phyloP scores from a whole-genome alignment of 2,329 filamentous ascomycete species.

The Calonectria multiphialidica region DNA sequence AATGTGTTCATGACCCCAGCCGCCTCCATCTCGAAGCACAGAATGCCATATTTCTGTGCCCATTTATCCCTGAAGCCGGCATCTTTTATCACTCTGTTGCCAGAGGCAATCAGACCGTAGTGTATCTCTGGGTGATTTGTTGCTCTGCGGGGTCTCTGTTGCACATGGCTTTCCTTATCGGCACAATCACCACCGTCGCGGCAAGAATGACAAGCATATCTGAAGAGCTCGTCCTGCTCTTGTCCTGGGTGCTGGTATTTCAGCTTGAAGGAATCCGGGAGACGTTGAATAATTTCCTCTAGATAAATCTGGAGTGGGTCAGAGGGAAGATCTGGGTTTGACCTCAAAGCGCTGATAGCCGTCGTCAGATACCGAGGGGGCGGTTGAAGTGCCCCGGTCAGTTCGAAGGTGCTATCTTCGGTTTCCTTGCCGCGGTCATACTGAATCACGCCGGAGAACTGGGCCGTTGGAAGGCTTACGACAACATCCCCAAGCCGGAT shows the following conservation, averaged over 20 bases:
- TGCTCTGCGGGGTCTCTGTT: background rate
- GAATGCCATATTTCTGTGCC: background rate
- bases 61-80: background rate
- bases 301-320: conserved; percentile 7
- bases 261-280: background rate
- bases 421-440: conserved; percentile 28
- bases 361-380: conserved; percentile 18
- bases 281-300: background rate
- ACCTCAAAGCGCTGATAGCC: conserved; percentile 12
- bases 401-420: background rate
- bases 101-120: conserved; percentile 16
- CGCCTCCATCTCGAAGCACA: conserved; percentile 28
- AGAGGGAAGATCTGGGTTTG: conserved; percentile 13
- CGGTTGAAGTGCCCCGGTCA: background rate
- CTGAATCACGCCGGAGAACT: conserved; percentile 25
- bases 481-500: conserved; percentile 35
- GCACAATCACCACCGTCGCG: background rate
- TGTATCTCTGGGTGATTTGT: background rate
- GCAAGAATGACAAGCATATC: background rate
- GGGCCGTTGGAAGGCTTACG: conserved; percentile 10
- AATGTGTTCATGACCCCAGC: conserved; percentile 15
- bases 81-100: background rate
- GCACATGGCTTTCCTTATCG: background rate
- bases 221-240: background rate
- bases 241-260: conserved; percentile 14